Base-by-base conservation (phyloP, 768 basidiomycete species). In the Thelephora aurantiotincta region DNA sequence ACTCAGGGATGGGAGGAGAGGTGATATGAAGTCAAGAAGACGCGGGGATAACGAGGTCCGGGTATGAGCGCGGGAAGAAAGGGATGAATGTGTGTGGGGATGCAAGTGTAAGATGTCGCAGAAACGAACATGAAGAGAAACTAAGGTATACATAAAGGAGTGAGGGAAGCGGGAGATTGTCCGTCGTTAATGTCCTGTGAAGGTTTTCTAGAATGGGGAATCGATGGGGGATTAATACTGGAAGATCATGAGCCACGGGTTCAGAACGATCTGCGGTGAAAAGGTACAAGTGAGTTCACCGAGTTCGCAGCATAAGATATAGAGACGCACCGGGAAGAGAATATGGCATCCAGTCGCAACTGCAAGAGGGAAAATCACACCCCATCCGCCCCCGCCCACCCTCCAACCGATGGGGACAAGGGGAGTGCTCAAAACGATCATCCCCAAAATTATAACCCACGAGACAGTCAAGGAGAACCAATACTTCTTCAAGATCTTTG, bases 171-270 rank as follows among this genome's bases (percentile, higher is more conserved):
- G 14, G 14, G 38, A 38, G 11, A 30, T 30, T 30, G 37, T 38
- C 11, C 37, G 37, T 38, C n/a, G 11, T 38, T 5, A 11, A 41
- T 30, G 26, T 30, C 26, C 26, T 30, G 26, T 30, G 9, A 4
- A 30, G 9, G 26, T 30, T 4, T 9, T 9, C 26, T 30, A 30
- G 26, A 30, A 9, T 30, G 26, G 41, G 48, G 46, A 16, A 30
- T 44, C 6, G 6, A 46, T 14, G 23, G 22, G 37, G 44, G 52
- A 20, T 63, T 51, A 65, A 55, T 74, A 75, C 0, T 78, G 80
- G 64, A 89, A 90, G 37, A 88, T 82, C 82, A 88, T 86, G 47
- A 90, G 62, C 82, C 83, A 87, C 2, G 87, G 90, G 60, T 92
- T 92, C 43, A 93, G 73, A 19, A 89, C 78, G 51, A 93, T 81